Evolutionary conservation across 495 filamentous ascomycete species (phyloP), one percentile per base, ranked within the genome.

Genomic region (Penicillium ochrochloron): DNA sequence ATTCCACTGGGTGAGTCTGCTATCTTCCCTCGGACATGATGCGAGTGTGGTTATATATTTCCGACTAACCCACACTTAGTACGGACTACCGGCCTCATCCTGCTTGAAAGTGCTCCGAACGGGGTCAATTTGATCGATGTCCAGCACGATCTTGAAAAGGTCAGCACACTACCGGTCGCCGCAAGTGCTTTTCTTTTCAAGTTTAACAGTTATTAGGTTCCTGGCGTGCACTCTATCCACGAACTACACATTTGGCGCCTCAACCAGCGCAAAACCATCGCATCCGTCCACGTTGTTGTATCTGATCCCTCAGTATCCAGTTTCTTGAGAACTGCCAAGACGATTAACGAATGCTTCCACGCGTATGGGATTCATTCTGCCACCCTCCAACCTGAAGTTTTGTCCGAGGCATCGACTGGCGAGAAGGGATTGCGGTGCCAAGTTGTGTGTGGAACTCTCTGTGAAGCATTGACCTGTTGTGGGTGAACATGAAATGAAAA

Each of bases 61-160:
- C 53, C 21, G n/a, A 35, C 65, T 66, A 19, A 70, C 55, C 23
- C 19, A n/a, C 58, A 10, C 11, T 31, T 48, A 80, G 79, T 83
- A 44, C 76, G 75, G 39, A 67, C 67, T 23, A 64, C 73, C 9
- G 82, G 83, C 14, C 48, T 65, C 14, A 93, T 97, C 48, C 82
- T 97, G 10, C 84, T 97, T 1, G 92, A 97, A 74, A 92, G 92
- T 39, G 92, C 90, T 0, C 94, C 94, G 0, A 86, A 87, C 12
- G 88, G 89, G 15, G 86, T 97, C 66, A 83, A 88, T 33, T 77
- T 92, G 58, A 84, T 86, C 48, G 88, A 96, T 62, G 90, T 97
- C 71, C 88, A 91, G 64, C 86, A 90, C 58, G 93, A 97, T 64
- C 68, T 84, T 1, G 81, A 84, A 61, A 75, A 69, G 67, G 80